Conservation (phyloP, 1,284 basidiomycete genomes). For the Microbotryomycetes sp. region DNA sequence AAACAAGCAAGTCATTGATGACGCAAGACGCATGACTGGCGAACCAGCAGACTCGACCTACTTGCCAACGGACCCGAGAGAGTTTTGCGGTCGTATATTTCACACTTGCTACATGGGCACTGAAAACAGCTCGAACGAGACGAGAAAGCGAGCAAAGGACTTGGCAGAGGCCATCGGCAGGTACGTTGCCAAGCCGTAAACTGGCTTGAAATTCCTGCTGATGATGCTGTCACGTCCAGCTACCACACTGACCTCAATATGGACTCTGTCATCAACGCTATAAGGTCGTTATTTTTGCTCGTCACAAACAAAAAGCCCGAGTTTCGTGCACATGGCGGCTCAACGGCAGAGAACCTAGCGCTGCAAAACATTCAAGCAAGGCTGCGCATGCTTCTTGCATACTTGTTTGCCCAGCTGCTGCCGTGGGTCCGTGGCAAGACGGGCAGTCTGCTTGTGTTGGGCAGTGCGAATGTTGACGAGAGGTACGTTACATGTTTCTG, state of each 20-base stretch:
- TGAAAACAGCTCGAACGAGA: conserved; percentile 84
- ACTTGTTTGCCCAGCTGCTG: conserved; percentile 91
- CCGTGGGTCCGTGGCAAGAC: conserved; percentile 81
- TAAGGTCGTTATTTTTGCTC: conserved; percentile 71
- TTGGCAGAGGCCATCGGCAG: conserved; percentile 82
- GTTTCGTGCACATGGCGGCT: conserved; percentile 84
- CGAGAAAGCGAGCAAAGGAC: conserved; percentile 74
- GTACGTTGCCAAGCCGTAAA: conserved; percentile 43
- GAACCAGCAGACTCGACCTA: conserved; percentile 73
- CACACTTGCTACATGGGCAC: conserved; percentile 99
- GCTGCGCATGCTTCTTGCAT: conserved; percentile 90
- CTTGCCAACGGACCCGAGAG: conserved; percentile 72
- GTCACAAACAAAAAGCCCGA: conserved; percentile 76
- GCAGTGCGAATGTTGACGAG: conserved; percentile 97
- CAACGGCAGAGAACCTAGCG: conserved; percentile 82
- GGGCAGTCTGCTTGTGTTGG: conserved; percentile 86
- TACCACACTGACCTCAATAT: conserved; percentile 96
- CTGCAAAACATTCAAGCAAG: conserved; percentile 97
- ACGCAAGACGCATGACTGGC: conserved; percentile 81
- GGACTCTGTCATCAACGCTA: conserved; percentile 79
- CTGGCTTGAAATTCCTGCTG: background rate
- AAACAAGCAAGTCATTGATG: conserved; percentile 77
- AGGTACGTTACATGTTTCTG: conserved; percentile 48
- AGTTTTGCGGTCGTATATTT: conserved; percentile 80
- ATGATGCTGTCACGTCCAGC: conserved; percentile 43